Conservation (phyloP, 1,284 basidiomycete species). For the Porodaedalea pini region DNA sequence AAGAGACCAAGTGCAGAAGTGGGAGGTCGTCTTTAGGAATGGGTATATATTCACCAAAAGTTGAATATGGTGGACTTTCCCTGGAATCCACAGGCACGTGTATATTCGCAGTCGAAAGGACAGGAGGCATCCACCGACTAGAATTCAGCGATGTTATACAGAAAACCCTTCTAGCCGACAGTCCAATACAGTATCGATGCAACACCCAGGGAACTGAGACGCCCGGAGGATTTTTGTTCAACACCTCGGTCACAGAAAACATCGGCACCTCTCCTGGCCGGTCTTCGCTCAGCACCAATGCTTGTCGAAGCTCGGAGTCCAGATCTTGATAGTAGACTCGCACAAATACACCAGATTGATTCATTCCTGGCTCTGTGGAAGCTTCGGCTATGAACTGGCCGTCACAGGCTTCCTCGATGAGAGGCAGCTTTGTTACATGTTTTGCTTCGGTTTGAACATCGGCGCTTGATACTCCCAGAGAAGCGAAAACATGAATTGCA, state of each 20-base stretch:
- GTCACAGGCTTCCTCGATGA: background rate
- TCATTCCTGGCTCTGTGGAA: background rate
- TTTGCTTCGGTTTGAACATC: background rate
- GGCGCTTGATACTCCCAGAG: no score
- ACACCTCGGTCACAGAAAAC: background rate
- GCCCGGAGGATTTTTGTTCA: background rate
- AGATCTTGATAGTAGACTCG: background rate
- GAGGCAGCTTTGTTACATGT: background rate
- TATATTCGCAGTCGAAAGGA: no score
- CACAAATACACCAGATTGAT: background rate
- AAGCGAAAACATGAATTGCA: background rate
- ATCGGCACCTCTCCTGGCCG: background rate
- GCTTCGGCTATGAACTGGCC: background rate
- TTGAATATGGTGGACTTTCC: no score
- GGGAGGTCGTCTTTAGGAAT: background rate
- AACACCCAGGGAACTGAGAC: background rate
- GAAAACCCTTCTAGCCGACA: background rate
- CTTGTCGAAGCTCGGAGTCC: background rate
- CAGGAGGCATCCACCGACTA: background rate
- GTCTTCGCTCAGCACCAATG: background rate
- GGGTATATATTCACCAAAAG: background rate
- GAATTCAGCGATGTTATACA: background rate
- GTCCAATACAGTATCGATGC: no score
- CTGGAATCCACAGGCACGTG: no score
- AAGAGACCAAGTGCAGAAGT: constrained; percentile 1